These are phyloP conservation scores for Colletotrichum higginsianum DNA, from an alignment of 2,329 filamentous ascomycete species.

Conservation along the genomic window DNA sequence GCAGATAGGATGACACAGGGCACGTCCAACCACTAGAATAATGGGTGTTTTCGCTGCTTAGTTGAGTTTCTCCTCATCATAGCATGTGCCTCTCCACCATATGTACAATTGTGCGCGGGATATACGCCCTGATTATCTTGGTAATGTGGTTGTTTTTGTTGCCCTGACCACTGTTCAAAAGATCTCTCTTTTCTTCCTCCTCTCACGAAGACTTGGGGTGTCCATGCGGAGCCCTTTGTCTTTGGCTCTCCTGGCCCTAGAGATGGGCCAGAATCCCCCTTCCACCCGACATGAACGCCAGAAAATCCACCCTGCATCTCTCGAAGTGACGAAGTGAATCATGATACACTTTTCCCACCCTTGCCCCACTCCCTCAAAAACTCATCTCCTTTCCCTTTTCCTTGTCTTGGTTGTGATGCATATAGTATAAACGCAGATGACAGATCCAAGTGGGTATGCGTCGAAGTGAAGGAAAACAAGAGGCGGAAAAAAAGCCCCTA, in stretches of 20 bases:
- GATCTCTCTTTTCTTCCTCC: not conserved
- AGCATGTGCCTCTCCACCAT: constrained; percentile 17
- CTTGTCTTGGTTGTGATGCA: constrained; percentile 33
- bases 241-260: constrained; percentile 4
- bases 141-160: constrained; percentile 9
- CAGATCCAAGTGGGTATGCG: constrained; percentile 42
- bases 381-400: constrained; percentile 32
- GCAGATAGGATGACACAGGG: not conserved
- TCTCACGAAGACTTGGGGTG: not conserved
- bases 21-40: constrained; percentile 9
- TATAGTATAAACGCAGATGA: constrained; percentile 43
- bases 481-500: constrained; percentile 10
- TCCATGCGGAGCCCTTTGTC: not conserved
- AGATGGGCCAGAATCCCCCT: constrained; percentile 13
- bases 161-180: constrained; percentile 2
- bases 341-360: constrained; percentile 37
- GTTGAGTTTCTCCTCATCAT: constrained; percentile 26
- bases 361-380: constrained; percentile 9
- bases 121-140: constrained; percentile 39
- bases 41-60: constrained; percentile 23
- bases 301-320: constrained; percentile 23
- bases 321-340: constrained; percentile 21
- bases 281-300: constrained; percentile 36
- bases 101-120: constrained; percentile 36
- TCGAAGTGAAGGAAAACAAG: constrained; percentile 39